Evolutionary conservation across 140 eudicot genomes (phyloP), one percentile per base, ranked within the genome.

Genomic region (Oenanthe javanica): DNA sequence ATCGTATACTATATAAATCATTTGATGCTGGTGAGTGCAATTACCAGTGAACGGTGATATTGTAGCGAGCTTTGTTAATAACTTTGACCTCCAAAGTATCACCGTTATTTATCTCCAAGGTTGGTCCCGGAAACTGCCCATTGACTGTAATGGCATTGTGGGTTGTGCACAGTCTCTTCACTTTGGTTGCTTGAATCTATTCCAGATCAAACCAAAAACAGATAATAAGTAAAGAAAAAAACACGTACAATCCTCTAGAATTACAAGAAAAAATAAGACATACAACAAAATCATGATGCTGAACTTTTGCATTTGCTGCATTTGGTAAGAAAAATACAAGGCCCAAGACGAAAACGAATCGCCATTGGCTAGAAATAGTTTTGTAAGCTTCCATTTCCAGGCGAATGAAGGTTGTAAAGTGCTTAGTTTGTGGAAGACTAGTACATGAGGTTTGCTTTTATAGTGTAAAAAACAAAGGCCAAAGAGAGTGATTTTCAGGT

Each of bases 11-110:
- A 57, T 21, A 6, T 21, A 6, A 4, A 57, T 21, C 31, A 1
- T 57, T 21, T 21, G 12, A 57, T 57, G 66, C 77, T 73, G 0
- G 42, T 25, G 42, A 8, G 10, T 49, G 52, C 42, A 77, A 50
- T 77, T 90, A 93, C 97, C 97, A 93, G 82, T 93, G 97, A 85
- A 93, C 89, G 47, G 97, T 93, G 82, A 87, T 91, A 76, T 93
- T 93, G 48, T 93, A 93, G 83, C 87, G 86, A 78, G 91, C 97
- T 87, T 83, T 88, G 86, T 93, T 93, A 59, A 77, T 82, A 70
- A 93, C 98, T 2, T 85, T 88, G 75, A 93, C 75, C 57, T 87
- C 98, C 70, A 93, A 84, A 23, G 88, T 88, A 79, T 93, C 98
- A 6, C 98, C 97, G 21, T 91, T 85, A 83, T 89, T 86, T n/a